Conservation (phyloP, 495 filamentous ascomycete genomes). For the Pyrenula massariospora region DNA sequence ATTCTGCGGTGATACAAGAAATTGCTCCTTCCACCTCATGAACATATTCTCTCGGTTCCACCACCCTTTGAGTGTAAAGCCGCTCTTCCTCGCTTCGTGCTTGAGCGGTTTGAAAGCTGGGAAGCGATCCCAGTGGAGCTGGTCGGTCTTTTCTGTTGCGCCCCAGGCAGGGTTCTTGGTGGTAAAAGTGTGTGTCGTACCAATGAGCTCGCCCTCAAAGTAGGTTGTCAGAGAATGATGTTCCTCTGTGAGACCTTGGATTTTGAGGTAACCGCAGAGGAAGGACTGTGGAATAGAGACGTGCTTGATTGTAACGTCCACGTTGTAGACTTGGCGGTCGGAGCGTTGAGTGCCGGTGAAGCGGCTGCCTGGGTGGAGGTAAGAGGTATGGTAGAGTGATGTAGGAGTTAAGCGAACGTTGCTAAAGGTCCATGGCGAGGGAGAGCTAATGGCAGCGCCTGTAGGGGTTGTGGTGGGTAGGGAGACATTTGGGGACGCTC, state of each 20-base stretch:
- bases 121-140: slow-evolving; percentile 90
- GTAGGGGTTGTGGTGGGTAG: not conserved
- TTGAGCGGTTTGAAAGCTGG: slow-evolving; percentile 69
- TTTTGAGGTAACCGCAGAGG: slow-evolving; percentile 88
- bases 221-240: slow-evolving; percentile 95
- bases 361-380: slow-evolving; percentile 74
- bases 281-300: slow-evolving; percentile 93
- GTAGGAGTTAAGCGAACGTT: slow-evolving; percentile 25
- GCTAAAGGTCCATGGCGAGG: not conserved
- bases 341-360: slow-evolving; percentile 89
- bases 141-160: slow-evolving; percentile 81
- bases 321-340: slow-evolving; percentile 81
- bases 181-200: slow-evolving; percentile 83
- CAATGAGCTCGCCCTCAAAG: slow-evolving; percentile 98
- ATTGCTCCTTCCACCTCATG: slow-evolving; percentile 99
- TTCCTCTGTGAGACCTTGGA: slow-evolving; percentile 95
- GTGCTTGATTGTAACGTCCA: slow-evolving; percentile 93
- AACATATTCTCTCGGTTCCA: slow-evolving; percentile 79
- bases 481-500: not conserved
- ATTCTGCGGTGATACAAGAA: slow-evolving; percentile 90
- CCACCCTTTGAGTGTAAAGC: slow-evolving; percentile 29
- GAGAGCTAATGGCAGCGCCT: not conserved
- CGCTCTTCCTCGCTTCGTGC: slow-evolving; percentile 64
- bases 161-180: slow-evolving; percentile 89
- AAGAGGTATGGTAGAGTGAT: slow-evolving; percentile 52